Base-by-base conservation (phyloP, 306 rosid species). In the Oxytropis ochrocephala region DNA sequence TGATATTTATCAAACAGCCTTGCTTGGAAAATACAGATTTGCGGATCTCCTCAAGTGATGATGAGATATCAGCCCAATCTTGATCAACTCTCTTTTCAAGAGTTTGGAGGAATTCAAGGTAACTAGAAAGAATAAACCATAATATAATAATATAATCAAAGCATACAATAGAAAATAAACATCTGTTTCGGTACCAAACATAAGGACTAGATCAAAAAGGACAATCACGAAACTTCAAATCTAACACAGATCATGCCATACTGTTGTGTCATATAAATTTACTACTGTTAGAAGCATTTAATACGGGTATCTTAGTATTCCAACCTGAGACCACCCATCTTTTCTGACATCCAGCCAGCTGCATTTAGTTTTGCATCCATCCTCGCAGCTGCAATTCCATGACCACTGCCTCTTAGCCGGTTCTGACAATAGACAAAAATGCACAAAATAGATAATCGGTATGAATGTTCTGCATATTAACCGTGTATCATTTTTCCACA, bases 271-370 rank as follows among this genome's bases (percentile, higher is more conserved):
- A 49, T n/a, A 64, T 42, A 32, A 51, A 58, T 55, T 41, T 24
- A 21, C 12, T 14, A 42, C 16, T 32, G 73, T 53, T n/a, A 41
- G 63, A 57, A 55, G 55, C 73, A 70, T 64, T 56, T 33, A 63
- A 59, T 48, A 30, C 39, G 29, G 3, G 29, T 24, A 2, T 24
- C 29, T 24, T 24, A 24, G 29, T 24, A 24, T 76, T 21, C 82
- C 75, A 81, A 94, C 97, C 99, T 91, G 83, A 88, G 82, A 80
- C 99, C 99, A 75, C 96, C 97, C 99, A 91, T 94, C 75, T 81
- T 85, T 78, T 94, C 99, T 47, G 99, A 85, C 77, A 94, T 81
- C 99, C 95, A 94, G 68, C 99, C 99, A 0, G 95, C 92, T 68
- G 85, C 85, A 73, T 87, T 94, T 64, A 91, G 80, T 80, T 94